A percentile compares a stretch with the other conserved stretches of the same genome.
These are phyloP conservation scores for Cutaneotrichosporon sp. DNA, from an alignment of 1,284 basidiomycete species.

Conservation along the genomic window DNA sequence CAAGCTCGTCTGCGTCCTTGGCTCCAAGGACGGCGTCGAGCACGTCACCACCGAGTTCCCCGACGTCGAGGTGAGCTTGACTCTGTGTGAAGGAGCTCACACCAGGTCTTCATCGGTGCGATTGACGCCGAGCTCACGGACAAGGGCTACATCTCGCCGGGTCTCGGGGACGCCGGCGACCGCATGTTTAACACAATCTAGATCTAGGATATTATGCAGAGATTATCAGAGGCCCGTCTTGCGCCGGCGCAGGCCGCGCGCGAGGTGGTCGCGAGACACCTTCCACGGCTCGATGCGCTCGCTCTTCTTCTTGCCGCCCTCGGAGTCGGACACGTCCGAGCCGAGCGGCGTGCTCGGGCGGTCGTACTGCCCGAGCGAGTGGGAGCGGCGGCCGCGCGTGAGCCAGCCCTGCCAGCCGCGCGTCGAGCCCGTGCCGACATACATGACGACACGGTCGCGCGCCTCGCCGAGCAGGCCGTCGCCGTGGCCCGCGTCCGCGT, in stretches of 20 bases:
- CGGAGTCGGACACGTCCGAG: background rate
- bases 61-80: conserved; percentile 67
- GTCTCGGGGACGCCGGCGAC: conserved; percentile 75
- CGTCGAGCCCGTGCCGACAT: conserved; percentile 58
- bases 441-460: conserved; percentile 65
- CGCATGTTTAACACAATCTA: conserved; percentile 23
- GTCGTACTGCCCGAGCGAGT: conserved; percentile 32
- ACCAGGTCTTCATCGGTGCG: conserved; percentile 78
- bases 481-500: conserved; percentile 70
- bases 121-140: conserved; percentile 71
- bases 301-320: background rate
- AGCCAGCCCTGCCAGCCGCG: conserved; percentile 40
- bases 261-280: background rate
- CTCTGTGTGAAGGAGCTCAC: conserved; percentile 1
- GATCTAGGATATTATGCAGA: background rate
- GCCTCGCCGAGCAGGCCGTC: conserved; percentile 65
- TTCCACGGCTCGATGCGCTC: background rate
- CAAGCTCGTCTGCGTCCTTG: conserved; percentile 81
- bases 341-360: conserved; percentile 6
- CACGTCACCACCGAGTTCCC: conserved; percentile 70
- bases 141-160: conserved; percentile 77
- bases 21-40: conserved; percentile 70
- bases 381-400: conserved; percentile 30
- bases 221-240: background rate
- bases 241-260: background rate